phyloP scores from a whole-genome alignment of 2,329 filamentous ascomycete species.

The Albophoma yamanashiensis region DNA sequence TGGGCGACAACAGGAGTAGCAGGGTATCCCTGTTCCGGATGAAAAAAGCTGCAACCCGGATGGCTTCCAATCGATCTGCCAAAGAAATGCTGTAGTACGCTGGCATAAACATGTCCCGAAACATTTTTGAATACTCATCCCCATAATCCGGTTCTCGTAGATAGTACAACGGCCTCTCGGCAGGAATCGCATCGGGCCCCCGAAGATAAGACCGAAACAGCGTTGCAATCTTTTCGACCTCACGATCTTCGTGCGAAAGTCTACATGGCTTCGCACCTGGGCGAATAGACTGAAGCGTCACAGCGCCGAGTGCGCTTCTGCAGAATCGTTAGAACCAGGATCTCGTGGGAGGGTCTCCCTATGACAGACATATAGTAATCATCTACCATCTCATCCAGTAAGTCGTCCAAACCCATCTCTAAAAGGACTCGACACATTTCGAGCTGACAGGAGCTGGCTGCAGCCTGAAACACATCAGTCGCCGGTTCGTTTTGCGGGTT shows the following conservation, averaged over 20 bases:
- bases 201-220: background rate
- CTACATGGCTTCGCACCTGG: no score
- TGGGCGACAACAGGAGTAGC: background rate
- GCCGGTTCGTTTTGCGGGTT: background rate
- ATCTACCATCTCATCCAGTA: background rate
- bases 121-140: background rate
- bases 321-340: background rate
- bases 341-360: no score
- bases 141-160: background rate
- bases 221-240: background rate
- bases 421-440: background rate
- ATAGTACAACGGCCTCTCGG: background rate
- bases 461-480: background rate
- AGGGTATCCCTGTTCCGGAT: background rate
- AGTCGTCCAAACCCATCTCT: background rate
- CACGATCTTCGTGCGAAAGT: background rate
- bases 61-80: background rate
- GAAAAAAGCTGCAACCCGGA: background rate
- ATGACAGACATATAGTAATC: no score
- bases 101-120: background rate
- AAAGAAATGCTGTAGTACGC: background rate
- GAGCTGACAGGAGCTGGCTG: background rate
- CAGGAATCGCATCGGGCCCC: background rate
- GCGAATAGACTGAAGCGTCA: background rate
- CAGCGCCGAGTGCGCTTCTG: background rate